Evolutionary conservation across 768 basidiomycete genomes (phyloP).

Genomic region (Suillus subalutaceus): DNA sequence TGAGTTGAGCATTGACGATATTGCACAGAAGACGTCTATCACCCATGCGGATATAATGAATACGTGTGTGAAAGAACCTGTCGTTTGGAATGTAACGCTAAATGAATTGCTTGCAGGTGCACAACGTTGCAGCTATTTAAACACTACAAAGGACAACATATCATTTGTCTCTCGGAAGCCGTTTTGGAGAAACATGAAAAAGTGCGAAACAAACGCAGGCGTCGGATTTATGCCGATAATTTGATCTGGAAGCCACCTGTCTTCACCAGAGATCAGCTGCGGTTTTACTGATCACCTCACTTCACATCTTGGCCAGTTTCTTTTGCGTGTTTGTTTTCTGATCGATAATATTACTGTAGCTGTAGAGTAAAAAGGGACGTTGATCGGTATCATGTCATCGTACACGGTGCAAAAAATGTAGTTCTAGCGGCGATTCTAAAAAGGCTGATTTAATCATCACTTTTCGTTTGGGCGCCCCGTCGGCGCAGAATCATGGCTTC

Average conservation of each 20-base stretch:
- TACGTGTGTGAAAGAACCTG: constrained; percentile 68
- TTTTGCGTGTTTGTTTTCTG: constrained; percentile 5
- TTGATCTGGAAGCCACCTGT: constrained; percentile 96
- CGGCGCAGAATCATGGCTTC: constrained; percentile 26
- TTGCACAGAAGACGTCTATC: constrained; percentile 93
- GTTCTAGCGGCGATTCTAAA: constrained; percentile 9
- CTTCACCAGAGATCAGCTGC: constrained; percentile 86
- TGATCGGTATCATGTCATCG: constrained; percentile 16
- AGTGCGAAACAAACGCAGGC: constrained; percentile 72
- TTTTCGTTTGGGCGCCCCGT: constrained; percentile 16
- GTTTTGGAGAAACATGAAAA: constrained; percentile 92
- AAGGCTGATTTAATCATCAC: constrained; percentile 12
- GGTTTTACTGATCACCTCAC: constrained; percentile 50
- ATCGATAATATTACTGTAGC: constrained; percentile 22
- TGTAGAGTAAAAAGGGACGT: constrained; percentile 17
- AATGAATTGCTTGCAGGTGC: constrained; percentile 56
- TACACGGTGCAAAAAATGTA: constrained; percentile 16
- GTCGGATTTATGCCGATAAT: constrained; percentile 76
- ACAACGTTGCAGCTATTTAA: constrained; percentile 94
- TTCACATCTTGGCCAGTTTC: neutral
- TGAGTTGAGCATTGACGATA: constrained; percentile 93
- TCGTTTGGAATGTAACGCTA: constrained; percentile 15
- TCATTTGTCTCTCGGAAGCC: constrained; percentile 88
- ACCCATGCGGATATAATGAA: constrained; percentile 97
- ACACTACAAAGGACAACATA: constrained; percentile 93